A percentile compares a stretch with the other conserved stretches of the same genome.
phyloP scores from a whole-genome alignment of 179 eudicot species.

The Patellifolia procumbens region DNA sequence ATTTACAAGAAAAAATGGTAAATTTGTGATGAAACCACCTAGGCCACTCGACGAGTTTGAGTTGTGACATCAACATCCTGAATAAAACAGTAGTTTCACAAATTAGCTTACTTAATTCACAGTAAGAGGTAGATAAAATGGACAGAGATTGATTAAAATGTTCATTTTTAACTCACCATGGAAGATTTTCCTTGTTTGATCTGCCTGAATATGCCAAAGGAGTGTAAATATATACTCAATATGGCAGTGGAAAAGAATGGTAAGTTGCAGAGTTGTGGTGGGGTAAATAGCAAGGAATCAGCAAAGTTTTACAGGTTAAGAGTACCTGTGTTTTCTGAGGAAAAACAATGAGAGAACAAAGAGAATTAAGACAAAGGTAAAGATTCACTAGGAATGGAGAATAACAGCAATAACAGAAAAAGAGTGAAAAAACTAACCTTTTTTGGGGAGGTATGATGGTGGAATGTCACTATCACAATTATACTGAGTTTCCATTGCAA shows the following conservation, averaged over 20 bases:
- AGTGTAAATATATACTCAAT: background rate
- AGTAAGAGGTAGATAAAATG: background rate
- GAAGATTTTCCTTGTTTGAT: background rate
- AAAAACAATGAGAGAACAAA: constrained; percentile 28
- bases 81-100: constrained; percentile 14
- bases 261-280: constrained; percentile 25
- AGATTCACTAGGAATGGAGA: constrained; percentile 17
- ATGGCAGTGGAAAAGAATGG: constrained; percentile 17
- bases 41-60: background rate
- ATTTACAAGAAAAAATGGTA: constrained; percentile 21
- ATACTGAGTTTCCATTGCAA: constrained; percentile 21
- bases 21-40: background rate
- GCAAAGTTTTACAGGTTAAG: constrained; percentile 22
- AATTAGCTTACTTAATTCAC: background rate
- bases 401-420: constrained; percentile 33
- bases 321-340: constrained; percentile 27
- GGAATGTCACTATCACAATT: constrained; percentile 33
- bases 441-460: constrained; percentile 31
- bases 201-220: constrained; percentile 11
- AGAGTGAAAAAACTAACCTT: constrained; percentile 33
- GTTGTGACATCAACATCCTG: constrained; percentile 6
- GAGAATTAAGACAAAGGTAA: constrained; percentile 37
- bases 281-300: constrained; percentile 21
- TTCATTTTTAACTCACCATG: constrained; percentile 17
- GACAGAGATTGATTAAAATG: background rate